Evolutionary conservation across 2,329 filamentous ascomycete genomes (phyloP), one percentile per base, ranked within the genome.

Genomic region (Cryphonectria parasitica): DNA sequence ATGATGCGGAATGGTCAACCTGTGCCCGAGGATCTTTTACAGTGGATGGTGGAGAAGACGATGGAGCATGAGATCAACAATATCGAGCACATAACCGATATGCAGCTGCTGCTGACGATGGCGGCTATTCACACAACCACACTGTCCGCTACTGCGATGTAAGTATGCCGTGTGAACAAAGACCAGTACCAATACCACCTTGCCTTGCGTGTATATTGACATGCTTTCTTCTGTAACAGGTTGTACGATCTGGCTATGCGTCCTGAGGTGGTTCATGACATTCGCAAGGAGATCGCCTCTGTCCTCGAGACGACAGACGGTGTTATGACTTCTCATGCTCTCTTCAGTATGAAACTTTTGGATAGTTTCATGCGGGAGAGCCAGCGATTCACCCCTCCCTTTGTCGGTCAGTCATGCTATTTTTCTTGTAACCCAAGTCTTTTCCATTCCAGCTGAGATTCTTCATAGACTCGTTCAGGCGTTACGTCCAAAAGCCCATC

Each of bases 71-170:
- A 68, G 5, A 67, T 72, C 7, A 62, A 36, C 0, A 65, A 67
- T 13, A 77, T 82, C 15, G 75, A 77, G 0, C 77, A 80, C 17
- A 68, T 83, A 15, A 80, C 81, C 7, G 77, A 77, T 49, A 78
- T 81, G 54, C 77, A 83, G 72, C 76, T 84, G 2, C 74, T 79
- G 0, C 73, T 85, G 15, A 80, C 78, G 28, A 79, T 84, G 52
- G 83, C 83, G 0, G 81, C 84, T 3, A 85, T 86, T 22, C 82
- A 85, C 60, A 84, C 83, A 0, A 85, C 82, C 0, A 80, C 81
- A 0, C 77, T 81, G 49, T 77, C 83, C 0, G 73, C 79, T 0
- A 83, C 82, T 2, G 86, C 76, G 66, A 83, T 72, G 79, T 81
- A 68, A 74, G 78, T 74, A 17, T 56, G 5, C 17, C 22, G 17